Conservation (phyloP, 768 basidiomycete genomes). For the Rhodotorula babjevae region DNA sequence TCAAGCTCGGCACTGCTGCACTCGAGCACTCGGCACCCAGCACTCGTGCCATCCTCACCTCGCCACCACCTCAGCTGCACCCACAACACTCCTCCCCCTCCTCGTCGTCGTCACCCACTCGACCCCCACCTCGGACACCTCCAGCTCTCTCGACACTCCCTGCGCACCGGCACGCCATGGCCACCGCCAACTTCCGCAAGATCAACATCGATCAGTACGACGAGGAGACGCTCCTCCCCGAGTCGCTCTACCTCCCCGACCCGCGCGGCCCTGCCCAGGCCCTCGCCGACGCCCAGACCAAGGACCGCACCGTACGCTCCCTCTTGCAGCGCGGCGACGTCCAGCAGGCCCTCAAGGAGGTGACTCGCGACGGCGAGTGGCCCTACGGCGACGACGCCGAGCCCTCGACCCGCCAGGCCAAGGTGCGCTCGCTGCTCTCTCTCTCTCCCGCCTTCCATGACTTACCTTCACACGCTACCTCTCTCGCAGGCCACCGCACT, state of each 20-base stretch:
- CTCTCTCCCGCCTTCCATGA: background rate
- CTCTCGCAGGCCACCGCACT: constrained; percentile 66
- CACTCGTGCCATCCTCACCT: background rate
- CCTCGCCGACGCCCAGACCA: constrained; percentile 69
- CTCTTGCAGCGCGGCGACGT: constrained; percentile 70
- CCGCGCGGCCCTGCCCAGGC: constrained; percentile 70
- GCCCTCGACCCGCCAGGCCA: constrained; percentile 66
- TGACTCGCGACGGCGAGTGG: constrained; percentile 60
- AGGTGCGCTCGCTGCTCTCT: constrained; percentile 54
- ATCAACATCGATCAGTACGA: constrained; percentile 92
- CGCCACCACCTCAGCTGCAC: background rate
- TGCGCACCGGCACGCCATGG: constrained; percentile 5
- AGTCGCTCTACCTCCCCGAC: constrained; percentile 80
- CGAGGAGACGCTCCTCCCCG: constrained; percentile 79
- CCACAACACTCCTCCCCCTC: background rate
- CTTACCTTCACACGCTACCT: background rate
- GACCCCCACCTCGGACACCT: too few relatives aligned
- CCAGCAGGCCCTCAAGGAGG: constrained; percentile 62
- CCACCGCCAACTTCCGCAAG: constrained; percentile 64
- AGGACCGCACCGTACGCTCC: constrained; percentile 65
- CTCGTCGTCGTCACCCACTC: too few relatives aligned
- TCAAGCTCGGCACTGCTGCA: background rate
- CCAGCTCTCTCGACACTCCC: background rate
- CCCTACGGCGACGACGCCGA: constrained; percentile 73
- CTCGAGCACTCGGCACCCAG: background rate